A percentile compares a stretch with the other conserved stretches of the same genome.
Conservation (phyloP, 176 grass and related monocot genomes). For the Coix lacrymajobi region DNA sequence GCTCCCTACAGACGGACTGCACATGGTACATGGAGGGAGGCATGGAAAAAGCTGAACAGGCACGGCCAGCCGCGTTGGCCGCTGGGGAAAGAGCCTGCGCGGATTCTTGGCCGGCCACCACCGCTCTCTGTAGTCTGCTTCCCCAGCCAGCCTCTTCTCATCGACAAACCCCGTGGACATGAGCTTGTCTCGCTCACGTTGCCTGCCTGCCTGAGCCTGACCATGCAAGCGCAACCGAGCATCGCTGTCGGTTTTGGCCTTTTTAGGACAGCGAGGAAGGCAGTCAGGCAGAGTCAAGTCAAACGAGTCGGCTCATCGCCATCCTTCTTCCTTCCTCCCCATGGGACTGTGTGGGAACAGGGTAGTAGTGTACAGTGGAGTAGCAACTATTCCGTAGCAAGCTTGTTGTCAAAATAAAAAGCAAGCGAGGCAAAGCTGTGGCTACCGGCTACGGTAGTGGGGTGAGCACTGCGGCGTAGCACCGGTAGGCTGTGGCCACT, state of each 20-base stretch:
- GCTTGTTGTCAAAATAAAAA: no score
- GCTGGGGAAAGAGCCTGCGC: not conserved
- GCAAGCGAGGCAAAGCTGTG: not conserved
- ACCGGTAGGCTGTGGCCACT: not conserved
- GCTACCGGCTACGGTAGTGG: not conserved
- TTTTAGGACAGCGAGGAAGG: not conserved
- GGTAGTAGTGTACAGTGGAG: no score
- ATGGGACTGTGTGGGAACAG: no score
- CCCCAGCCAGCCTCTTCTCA: not conserved
- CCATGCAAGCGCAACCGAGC: not conserved
- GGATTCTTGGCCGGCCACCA: not conserved
- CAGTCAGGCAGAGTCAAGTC: not conserved
- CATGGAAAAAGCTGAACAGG: slow-evolving; percentile 20
- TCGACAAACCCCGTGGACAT: not conserved
- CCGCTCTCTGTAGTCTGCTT: not conserved
- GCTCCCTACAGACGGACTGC: not conserved
- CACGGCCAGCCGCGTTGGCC: not conserved
- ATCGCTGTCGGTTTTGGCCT: not conserved
- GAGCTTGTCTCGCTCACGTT: not conserved
- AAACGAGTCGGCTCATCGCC: not conserved
- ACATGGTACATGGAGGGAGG: not conserved
- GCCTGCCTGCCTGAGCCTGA: no score
- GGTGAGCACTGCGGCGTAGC: not conserved
- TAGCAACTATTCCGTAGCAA: no score
- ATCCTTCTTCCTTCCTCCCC: no score